These are phyloP conservation scores for Chlamydomonas asymmetrica DNA, from an alignment of 139 green algal species.

Conservation along the genomic window DNA sequence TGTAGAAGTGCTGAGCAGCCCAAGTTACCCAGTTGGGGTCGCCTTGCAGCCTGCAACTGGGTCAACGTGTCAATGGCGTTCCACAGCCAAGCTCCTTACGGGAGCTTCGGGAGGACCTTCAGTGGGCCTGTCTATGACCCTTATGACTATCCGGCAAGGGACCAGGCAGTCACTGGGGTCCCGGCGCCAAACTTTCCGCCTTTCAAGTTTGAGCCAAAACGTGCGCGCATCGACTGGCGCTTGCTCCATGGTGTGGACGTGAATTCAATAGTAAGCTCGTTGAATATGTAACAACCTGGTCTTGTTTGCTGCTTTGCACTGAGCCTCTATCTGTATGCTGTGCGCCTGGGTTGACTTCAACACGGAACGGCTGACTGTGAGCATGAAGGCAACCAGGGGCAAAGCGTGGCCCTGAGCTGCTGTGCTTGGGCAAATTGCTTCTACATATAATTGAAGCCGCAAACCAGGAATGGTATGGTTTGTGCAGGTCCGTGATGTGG, in stretches of 20 bases:
- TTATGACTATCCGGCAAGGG: slow-evolving; percentile 15
- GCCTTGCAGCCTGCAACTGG: neutral
- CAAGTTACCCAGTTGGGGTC: neutral
- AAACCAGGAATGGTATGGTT: neutral
- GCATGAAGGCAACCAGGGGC: neutral
- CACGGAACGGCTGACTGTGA: neutral
- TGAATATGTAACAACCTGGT: too few species aligned
- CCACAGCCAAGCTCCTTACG: too few species aligned
- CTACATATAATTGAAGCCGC: neutral
- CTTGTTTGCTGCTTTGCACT: too few species aligned
- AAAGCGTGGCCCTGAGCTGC: neutral
- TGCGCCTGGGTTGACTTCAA: too few species aligned
- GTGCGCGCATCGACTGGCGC: slow-evolving; percentile 66
- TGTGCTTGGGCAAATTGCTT: neutral
- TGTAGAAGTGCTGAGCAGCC: neutral
- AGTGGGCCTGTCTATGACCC: neutral
- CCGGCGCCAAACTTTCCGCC: slow-evolving; percentile 29
- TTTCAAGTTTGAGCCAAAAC: slow-evolving; percentile 59
- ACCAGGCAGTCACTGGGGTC: slow-evolving; percentile 13
- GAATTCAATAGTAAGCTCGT: slow-evolving; percentile 53
- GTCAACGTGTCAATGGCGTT: too few species aligned
- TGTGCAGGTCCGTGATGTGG: slow-evolving; percentile 55
- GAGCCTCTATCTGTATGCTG: neutral
- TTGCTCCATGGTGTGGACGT: slow-evolving; percentile 66
- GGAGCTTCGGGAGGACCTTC: slow-evolving; percentile 7